phyloP scores from a whole-genome alignment of 2,329 filamentous ascomycete genomes.

The Malbranchea zuffiana region DNA sequence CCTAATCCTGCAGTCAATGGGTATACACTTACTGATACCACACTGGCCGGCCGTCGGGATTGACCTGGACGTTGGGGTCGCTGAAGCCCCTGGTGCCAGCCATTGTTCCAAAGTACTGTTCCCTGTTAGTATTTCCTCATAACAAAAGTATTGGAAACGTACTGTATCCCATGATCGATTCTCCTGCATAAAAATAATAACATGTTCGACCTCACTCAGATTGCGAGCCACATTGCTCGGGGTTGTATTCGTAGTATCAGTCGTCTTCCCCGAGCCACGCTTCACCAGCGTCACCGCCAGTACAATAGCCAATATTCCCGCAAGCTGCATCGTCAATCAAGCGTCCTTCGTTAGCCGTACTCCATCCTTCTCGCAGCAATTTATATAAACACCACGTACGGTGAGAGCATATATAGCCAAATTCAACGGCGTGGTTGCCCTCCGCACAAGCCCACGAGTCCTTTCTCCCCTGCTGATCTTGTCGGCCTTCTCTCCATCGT shows the following conservation, averaged over 20 bases:
- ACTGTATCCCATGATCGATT: constrained; percentile 34
- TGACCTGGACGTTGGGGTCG: constrained; percentile 46
- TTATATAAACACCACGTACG: neutral
- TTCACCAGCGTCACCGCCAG: constrained; percentile 5
- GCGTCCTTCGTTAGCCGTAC: neutral
- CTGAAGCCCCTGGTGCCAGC: constrained; percentile 45
- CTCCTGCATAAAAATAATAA: constrained; percentile 49
- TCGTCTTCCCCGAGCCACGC: constrained; percentile 10
- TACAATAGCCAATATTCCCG: constrained; percentile 2
- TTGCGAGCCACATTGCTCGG: constrained; percentile 26
- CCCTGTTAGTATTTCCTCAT: constrained; percentile 1
- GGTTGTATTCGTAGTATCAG: neutral
- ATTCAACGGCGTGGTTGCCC: constrained; percentile 2
- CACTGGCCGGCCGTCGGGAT: constrained; percentile 35
- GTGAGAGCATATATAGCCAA: constrained; percentile 4
- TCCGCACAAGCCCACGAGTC: neutral
- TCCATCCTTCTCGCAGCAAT: neutral
- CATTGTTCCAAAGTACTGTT: constrained; percentile 47
- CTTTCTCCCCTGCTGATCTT: neutral
- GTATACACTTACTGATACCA: constrained; percentile 38
- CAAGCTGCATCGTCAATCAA: constrained; percentile 7
- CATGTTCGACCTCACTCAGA: constrained; percentile 45
- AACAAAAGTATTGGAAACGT: constrained; percentile 8
- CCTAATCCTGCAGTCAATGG: neutral
- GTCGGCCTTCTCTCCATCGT: neutral